These are phyloP conservation scores for Fraxinus dipetala DNA, from an alignment of 305 asterid genomes.

Conservation along the genomic window DNA sequence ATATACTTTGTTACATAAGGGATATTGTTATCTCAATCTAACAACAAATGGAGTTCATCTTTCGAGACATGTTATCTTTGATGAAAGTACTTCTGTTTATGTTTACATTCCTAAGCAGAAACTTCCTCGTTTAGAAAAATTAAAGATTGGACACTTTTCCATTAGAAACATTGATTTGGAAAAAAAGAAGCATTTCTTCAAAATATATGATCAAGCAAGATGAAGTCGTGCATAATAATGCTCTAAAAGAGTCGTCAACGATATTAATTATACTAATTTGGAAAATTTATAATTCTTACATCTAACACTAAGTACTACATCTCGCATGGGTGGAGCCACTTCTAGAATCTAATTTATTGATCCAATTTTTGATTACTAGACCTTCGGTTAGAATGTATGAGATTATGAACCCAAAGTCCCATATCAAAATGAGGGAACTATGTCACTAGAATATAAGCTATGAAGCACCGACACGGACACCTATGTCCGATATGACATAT, in stretches of 20 bases:
- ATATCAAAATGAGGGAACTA: background rate
- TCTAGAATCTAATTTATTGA: background rate
- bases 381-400: background rate
- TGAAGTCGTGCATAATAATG: background rate
- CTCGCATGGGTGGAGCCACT: background rate
- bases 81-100: background rate
- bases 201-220: background rate
- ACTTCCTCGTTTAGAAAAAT: background rate
- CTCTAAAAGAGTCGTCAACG: background rate
- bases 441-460: background rate
- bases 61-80: background rate
- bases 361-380: background rate
- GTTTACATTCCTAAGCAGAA: background rate
- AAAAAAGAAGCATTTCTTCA: background rate
- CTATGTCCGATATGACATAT: no score
- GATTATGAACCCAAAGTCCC: background rate
- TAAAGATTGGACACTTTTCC: background rate
- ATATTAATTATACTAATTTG: background rate
- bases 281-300: background rate
- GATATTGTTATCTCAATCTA: background rate
- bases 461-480: no score
- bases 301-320: background rate
- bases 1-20: background rate
- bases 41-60: background rate
- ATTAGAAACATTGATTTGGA: background rate